Base-by-base conservation (phyloP, 176 grass and related monocot genomes). In the Thalia dealbata region DNA sequence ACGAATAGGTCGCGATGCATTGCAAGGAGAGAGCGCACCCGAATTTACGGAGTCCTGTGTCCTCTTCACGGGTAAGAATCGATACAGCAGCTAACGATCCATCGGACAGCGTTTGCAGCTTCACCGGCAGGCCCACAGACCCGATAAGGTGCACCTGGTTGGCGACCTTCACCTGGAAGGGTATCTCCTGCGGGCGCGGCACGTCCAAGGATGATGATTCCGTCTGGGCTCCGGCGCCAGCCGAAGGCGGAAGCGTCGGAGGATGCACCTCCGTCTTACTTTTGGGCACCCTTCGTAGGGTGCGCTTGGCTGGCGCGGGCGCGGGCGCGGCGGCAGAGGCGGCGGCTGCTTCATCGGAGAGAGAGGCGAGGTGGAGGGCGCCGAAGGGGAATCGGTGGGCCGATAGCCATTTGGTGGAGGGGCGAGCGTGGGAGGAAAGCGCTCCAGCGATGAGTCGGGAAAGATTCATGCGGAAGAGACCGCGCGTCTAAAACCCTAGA, bases 111-210 rank as follows among this genome's bases (percentile, higher is more conserved):
- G 50, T 43, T 79, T 99, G 83, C 44, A 90, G 56, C 77, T 93
- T 73, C 24, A 91, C 83, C 18, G 90, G 95, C 55, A 87, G 80
- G 51, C 83, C 77, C 7, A 99, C 41, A 11, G 73, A 77, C 44
- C 90, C 95, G 23, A 93, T 76, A n/a, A 99, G 85, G 16, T 71
- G n/a, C 35, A 93, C 83, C 50, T 32, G 27, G 72, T 91, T 99
- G 61, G 87, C 87, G 14, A 99, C 85, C 19, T 67, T 81, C 3
- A 85, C 58, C 83, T 99, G 95, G 77, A 88, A 99, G 0, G 85
- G 83, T 62, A 99, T 83, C 71, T 84, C 83, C n/a, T 5, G 30
- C 12, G 90, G 90, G 10, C 70, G 78, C 38, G 67, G 87, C 21
- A 84, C 80, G 1, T 91, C 80, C 69, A 15, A 24, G 1, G 74